Evolutionary conservation across 73 alveolate genomes (phyloP).

Genomic region (Tetrahymena elliotti): DNA sequence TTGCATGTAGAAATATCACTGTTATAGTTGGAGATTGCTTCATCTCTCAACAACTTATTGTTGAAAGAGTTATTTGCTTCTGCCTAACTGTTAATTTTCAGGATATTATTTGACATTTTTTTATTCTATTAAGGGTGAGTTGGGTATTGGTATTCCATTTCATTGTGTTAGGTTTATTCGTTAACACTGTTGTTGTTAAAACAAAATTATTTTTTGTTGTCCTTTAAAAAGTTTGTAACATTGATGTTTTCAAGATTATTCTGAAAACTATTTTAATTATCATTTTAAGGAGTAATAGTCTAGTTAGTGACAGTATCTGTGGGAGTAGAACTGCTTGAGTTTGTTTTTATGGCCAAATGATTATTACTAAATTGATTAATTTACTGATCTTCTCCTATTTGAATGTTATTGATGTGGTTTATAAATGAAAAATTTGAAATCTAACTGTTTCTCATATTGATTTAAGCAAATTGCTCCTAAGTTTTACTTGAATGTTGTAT

Average conservation of each 20-base stretch:
- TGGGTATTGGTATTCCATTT: background rate
- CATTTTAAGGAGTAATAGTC: background rate
- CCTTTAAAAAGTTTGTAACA: background rate
- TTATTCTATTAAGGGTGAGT: background rate
- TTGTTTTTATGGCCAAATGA: background rate
- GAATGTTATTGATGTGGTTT: background rate
- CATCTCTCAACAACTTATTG: background rate
- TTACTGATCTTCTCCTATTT: background rate
- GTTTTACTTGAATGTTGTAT: background rate
- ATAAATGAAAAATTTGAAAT: background rate
- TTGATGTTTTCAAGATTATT: background rate
- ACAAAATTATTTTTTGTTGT: background rate
- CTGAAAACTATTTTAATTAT: background rate
- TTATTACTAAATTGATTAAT: background rate
- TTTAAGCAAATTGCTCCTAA: background rate
- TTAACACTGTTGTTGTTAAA: background rate
- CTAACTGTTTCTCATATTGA: background rate
- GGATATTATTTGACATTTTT: background rate
- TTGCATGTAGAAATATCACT: background rate
- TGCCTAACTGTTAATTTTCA: background rate
- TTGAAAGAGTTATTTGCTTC: background rate
- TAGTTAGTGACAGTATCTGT: background rate
- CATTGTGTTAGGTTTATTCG: background rate
- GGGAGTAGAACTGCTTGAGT: background rate
- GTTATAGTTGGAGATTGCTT: background rate